phyloP scores from a whole-genome alignment of 2,329 filamentous ascomycete species.

The Colletotrichum godetiae region DNA sequence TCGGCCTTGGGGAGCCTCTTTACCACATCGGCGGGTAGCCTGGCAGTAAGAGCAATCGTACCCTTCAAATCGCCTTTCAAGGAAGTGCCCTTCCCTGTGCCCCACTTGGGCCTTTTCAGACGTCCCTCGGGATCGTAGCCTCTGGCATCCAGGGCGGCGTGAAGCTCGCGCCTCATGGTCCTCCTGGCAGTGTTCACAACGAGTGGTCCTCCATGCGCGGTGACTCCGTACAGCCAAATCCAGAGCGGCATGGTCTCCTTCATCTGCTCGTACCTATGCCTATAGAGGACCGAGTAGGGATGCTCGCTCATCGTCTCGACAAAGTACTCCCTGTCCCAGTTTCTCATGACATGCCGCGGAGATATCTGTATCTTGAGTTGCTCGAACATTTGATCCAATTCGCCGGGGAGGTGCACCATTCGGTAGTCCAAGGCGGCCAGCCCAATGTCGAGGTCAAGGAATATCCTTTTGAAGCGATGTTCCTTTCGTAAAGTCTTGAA shows the following conservation, averaged over 20 bases:
- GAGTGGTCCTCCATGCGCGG: not conserved
- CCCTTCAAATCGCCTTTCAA: constrained; percentile 4
- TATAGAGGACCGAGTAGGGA: not conserved
- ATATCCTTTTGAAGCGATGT: not conserved
- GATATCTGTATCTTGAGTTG: not conserved
- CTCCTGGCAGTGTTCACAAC: constrained; percentile 8
- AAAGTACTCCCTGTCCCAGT: not conserved
- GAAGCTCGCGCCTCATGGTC: not conserved
- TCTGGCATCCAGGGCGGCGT: constrained; percentile 8
- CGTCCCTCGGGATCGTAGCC: constrained; percentile 21
- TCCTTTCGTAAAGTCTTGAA: not conserved
- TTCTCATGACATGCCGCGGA: constrained; percentile 5
- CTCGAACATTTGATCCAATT: not conserved
- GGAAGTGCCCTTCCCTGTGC: not conserved
- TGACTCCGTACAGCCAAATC: not conserved
- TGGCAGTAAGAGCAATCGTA: not conserved
- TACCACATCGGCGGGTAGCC: not conserved
- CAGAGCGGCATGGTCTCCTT: constrained; percentile 20
- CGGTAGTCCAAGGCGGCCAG: not conserved
- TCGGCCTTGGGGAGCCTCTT: not conserved
- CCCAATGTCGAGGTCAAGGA: constrained; percentile 3
- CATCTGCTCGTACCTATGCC: constrained; percentile 6
- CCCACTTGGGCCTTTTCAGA: not conserved
- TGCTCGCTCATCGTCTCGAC: not conserved
- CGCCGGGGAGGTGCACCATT: not conserved